phyloP scores from a whole-genome alignment of 2,329 filamentous ascomycete genomes.

The Curvularia eragrostidis region DNA sequence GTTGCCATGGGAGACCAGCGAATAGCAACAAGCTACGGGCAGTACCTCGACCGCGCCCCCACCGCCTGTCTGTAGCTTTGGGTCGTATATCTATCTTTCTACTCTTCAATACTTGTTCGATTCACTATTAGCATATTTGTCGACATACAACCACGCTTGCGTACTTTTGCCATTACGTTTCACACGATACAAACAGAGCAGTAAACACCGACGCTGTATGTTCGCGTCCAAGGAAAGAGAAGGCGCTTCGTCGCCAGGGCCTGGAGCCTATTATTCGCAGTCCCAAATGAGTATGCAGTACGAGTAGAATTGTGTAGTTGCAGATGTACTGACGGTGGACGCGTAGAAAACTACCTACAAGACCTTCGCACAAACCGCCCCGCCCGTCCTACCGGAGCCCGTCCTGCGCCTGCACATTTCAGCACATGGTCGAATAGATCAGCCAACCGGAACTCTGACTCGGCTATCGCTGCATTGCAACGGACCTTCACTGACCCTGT shows the following conservation, averaged over 20 bases:
- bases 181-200: slow-evolving; percentile 26
- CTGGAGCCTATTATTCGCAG: slow-evolving; percentile 45
- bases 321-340: slow-evolving; percentile 26
- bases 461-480: slow-evolving; percentile 36
- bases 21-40: slow-evolving; percentile 34
- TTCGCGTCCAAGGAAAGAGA: slow-evolving; percentile 45
- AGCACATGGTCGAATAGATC: slow-evolving; percentile 46
- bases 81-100: slow-evolving; percentile 18
- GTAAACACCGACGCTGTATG: slow-evolving; percentile 33
- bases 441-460: slow-evolving; percentile 29
- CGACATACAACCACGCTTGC: neutral
- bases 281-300: slow-evolving; percentile 50
- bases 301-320: slow-evolving; percentile 11
- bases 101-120: slow-evolving; percentile 6
- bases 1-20: slow-evolving; percentile 35
- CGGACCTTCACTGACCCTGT: slow-evolving; percentile 35
- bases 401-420: slow-evolving; percentile 65
- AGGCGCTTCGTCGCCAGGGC: slow-evolving; percentile 45
- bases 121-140: slow-evolving; percentile 2
- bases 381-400: slow-evolving; percentile 72
- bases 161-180: neutral
- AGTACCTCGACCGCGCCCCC: slow-evolving; percentile 38
- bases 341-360: slow-evolving; percentile 71
- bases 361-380: slow-evolving; percentile 73
- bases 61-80: slow-evolving; percentile 35